These are phyloP conservation scores for Hanseniaspora clermontiae DNA, from an alignment of 805 yeast genomes.

Conservation along the genomic window DNA sequence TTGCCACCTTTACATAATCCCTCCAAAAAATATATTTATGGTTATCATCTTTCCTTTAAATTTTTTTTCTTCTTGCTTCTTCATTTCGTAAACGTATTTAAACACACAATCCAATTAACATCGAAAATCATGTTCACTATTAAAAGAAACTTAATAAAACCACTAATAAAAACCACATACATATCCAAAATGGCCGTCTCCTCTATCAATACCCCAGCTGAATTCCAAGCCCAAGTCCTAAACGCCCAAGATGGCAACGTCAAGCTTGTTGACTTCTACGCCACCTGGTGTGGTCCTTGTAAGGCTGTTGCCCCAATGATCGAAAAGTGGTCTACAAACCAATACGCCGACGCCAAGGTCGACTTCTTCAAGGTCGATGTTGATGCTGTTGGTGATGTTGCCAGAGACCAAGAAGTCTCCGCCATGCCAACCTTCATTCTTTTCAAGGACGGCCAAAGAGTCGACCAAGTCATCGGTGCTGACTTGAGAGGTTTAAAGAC, in stretches of 20 bases:
- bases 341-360: conserved; percentile 29
- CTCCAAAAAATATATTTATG: too few relatives aligned
- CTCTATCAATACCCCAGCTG: conserved; percentile 23
- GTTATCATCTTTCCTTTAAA: too few relatives aligned
- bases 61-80: too few relatives aligned
- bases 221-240: conserved; percentile 24
- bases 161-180: not conserved
- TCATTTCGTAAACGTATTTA: not conserved
- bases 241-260: conserved; percentile 23
- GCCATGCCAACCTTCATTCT: conserved; percentile 70
- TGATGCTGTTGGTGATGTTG: conserved; percentile 48
- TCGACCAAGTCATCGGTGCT: conserved; percentile 56
- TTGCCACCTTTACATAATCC: too few relatives aligned
- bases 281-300: conserved; percentile 74
- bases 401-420: conserved; percentile 45
- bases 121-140: not conserved
- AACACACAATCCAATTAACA: not conserved
- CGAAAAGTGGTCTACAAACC: conserved; percentile 29
- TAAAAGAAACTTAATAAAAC: not conserved
- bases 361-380: conserved; percentile 61
- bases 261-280: conserved; percentile 52
- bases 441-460: conserved; percentile 46
- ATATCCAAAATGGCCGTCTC: conserved; percentile 9
- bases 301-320: conserved; percentile 54
- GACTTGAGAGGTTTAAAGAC: conserved; percentile 27